Evolutionary conservation across 108 stramenopile genomes (phyloP).

Genomic region (Cyclotella cryptica): DNA sequence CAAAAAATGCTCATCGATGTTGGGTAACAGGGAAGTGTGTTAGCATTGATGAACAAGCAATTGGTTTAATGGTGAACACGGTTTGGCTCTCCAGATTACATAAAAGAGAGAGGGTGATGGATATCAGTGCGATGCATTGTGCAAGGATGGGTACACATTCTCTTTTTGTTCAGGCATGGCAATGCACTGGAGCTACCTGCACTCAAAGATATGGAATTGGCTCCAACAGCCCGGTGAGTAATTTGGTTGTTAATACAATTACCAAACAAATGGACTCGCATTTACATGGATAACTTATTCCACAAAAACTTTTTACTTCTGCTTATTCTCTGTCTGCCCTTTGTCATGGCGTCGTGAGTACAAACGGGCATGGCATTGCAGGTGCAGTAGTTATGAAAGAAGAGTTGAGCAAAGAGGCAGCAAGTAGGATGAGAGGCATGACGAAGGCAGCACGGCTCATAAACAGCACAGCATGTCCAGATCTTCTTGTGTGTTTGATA

Average conservation of each 20-base stretch:
- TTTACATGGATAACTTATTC: slow-evolving; percentile 31
- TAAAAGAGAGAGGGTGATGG: slow-evolving; percentile 50
- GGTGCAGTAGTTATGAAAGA: background rate
- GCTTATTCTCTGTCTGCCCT: background rate
- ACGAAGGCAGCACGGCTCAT: slow-evolving; percentile 14
- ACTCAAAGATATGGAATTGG: slow-evolving; percentile 8
- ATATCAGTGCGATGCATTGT: slow-evolving; percentile 43
- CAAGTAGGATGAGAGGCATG: slow-evolving; percentile 8
- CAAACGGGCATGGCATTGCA: background rate
- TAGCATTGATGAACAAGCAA: slow-evolving; percentile 39
- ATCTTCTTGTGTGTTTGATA: slow-evolving; percentile 19
- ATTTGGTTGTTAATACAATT: slow-evolving; percentile 2
- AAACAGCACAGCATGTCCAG: slow-evolving; percentile 1
- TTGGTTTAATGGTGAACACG: slow-evolving; percentile 33
- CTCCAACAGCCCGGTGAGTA: slow-evolving; percentile 17
- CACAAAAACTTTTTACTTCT: slow-evolving; percentile 13
- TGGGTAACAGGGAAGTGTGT: slow-evolving; percentile 33
- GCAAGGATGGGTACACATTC: slow-evolving; percentile 24
- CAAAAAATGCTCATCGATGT: background rate
- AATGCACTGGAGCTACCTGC: background rate
- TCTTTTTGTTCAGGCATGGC: slow-evolving; percentile 13
- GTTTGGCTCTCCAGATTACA: slow-evolving; percentile 23
- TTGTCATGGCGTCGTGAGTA: slow-evolving; percentile 7
- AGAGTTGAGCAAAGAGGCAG: background rate
- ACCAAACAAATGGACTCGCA: slow-evolving; percentile 15